Base-by-base conservation (phyloP, 768 basidiomycete genomes). In the Amanita subjunquillea region DNA sequence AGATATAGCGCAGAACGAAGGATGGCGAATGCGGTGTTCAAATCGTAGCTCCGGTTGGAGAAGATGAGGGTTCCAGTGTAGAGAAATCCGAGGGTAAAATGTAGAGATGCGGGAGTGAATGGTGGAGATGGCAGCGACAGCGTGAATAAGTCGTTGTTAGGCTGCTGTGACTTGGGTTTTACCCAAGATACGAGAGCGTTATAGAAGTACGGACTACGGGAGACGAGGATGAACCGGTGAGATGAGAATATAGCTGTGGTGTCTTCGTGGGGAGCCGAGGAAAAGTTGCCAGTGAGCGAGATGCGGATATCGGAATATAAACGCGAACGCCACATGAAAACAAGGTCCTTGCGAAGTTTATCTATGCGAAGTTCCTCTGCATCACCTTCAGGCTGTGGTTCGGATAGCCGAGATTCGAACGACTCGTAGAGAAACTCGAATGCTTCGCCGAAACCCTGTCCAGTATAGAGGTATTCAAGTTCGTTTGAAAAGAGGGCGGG, bases 301-400 rank as follows among this genome's bases (percentile, higher is more conserved):
- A 98, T 83, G 49, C 86, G 81, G 20, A 95, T 80, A 66, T 98
- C 95, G 2, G 91, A 90, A 64, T 93, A 98, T 15, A 98, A 80
- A 46, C 92, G 82, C 12, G 87, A 88, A 30, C 95, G 73, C 95
- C 94, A 97, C 91, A 93, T 95, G 72, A 86, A 96, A 22, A 94
- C 88, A 27, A 96, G 75, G 62, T 97, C 95, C 67, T 91, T 91
- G 55, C 91, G 81, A 8, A 96, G 79, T 68, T 92, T 90, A 65
- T 91, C 90, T 38, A 89, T 69, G 12, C 90, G 72, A 41, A 77
- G 70, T 41, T 78, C 74, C 52, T 72, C 71, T 0, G 69, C 64
- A 48, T 74, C 70, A 30, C 60, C 60, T 46, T 61, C 44, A 6
- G 48, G 58, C 39, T 47, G 50, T 36, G 22, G 54, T 36, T 39